Percentiles rank a stretch among this genome's conserved stretches.
These are phyloP conservation scores for Peronospora farinosa DNA, from an alignment of 352 stramenopile genomes.

Conservation along the genomic window DNA sequence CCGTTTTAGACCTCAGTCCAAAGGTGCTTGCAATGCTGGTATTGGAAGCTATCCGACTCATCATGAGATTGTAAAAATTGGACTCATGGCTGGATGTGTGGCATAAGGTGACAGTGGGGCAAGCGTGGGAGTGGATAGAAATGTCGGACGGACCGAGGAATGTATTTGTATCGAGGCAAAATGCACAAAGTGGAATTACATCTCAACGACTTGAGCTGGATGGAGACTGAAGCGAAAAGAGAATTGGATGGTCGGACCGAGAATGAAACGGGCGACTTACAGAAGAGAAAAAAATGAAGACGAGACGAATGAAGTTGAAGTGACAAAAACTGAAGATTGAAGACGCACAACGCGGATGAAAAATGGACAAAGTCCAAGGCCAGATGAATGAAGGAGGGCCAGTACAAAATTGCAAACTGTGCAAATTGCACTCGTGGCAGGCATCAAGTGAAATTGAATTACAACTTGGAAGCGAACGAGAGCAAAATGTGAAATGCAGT, in stretches of 20 bases:
- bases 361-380: conserved; percentile 22
- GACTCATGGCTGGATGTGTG: conserved; percentile 8
- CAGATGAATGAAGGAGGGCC: conserved; percentile 30
- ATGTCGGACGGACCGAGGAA: conserved; percentile 22
- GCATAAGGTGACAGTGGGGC: conserved; percentile 7
- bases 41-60: conserved; percentile 3
- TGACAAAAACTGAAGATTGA: conserved; percentile 29
- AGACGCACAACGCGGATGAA: conserved; percentile 25
- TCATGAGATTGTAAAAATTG: conserved; percentile 22
- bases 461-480: conserved; percentile 35
- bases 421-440: conserved; percentile 26
- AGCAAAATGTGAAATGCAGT: conserved; percentile 36
- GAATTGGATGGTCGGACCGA: conserved; percentile 25
- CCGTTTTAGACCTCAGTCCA: conserved; percentile 23
- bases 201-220: conserved; percentile 30
- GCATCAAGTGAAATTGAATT: conserved; percentile 33
- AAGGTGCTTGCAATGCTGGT: conserved; percentile 7
- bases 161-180: conserved; percentile 38
- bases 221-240: conserved; percentile 32
- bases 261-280: conserved; percentile 20
- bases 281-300: conserved; percentile 30
- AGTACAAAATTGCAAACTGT: conserved; percentile 31
- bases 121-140: conserved; percentile 11
- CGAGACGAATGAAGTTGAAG: conserved; percentile 29
- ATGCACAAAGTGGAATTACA: conserved; percentile 35